Base-by-base conservation (phyloP, 1,284 basidiomycete genomes). In the Malassezia sympodialis region DNA sequence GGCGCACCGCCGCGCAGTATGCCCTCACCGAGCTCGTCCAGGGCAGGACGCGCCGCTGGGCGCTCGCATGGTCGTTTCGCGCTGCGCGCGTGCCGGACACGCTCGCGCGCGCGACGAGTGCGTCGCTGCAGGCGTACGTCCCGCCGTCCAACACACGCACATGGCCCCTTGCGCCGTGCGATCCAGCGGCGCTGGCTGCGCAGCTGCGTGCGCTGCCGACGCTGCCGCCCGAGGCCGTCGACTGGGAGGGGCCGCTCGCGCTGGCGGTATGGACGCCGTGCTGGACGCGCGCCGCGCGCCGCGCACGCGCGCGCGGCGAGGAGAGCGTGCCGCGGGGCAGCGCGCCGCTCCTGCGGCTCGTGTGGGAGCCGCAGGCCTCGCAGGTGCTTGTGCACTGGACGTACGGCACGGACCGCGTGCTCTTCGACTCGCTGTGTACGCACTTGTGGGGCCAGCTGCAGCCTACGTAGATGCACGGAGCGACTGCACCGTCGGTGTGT, bases 11-110 rank as follows among this genome's bases (percentile, higher is more conserved):
- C n/a, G 8, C 37, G 19, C 94, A 94, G 75, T 96, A 90, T 70
- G 85, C 83, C 0, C 77, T 94, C 48, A 83, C 84, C 0, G 84
- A 88, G 67, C 84, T 89, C 44, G 78, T 84, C 3, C 90, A 90
- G 75, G 87, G 90, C 1, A 82, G 84, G 58, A 96, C 90, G 0
- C 80, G 84, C 4, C 82, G 90, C 21, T 96, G 90, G 90, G 86
- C 84, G 0, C 76, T 96, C 0, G 87, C 80, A 0, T 96, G 91
- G 91, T 88, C 86, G 0, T 84, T 84, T 58, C 77, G 76, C 1
- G 77, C 80, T 19, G 69, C 73, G 8, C 81, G 83, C 8, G 76
- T 93, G n/a, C 55, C 55, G 8, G 55, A 57, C 39, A 26, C 30
- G 15, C n/a, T 50, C 24, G 45, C 43, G 15, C 54, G 48, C 8